These are phyloP conservation scores for Saccharomyces hybrid DNA, from an alignment of 1,139 yeast genomes.

Conservation along the genomic window DNA sequence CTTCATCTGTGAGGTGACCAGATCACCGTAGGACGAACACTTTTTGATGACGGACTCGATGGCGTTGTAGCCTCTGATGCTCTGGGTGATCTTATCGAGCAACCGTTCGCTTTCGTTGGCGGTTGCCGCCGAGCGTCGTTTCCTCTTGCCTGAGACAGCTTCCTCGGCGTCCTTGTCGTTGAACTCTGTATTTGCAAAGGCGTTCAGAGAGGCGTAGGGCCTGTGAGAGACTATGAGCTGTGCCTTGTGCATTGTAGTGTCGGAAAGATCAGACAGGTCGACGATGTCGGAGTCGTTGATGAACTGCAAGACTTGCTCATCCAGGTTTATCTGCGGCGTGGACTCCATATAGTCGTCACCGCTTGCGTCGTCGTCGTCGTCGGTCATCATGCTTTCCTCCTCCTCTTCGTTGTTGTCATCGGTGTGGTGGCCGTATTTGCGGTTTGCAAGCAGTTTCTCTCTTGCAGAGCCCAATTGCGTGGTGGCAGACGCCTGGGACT, in stretches of 20 bases:
- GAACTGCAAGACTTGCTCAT: conserved; percentile 63
- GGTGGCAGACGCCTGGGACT: neutral
- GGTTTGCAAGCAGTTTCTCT: conserved; percentile 14
- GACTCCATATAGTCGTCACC: conserved; percentile 36
- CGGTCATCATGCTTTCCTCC: conserved; percentile 21
- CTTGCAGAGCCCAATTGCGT: conserved; percentile 24
- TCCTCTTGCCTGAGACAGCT: conserved; percentile 14
- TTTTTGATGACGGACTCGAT: conserved; percentile 82
- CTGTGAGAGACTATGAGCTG: conserved; percentile 52
- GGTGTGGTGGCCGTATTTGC: conserved; percentile 9
- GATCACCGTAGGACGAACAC: conserved; percentile 71
- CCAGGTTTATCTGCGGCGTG: conserved; percentile 43
- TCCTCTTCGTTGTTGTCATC: conserved; percentile 29
- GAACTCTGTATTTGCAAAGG: conserved; percentile 40
- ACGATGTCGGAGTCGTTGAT: conserved; percentile 68
- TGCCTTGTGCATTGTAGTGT: conserved; percentile 63
- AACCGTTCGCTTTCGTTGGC: conserved; percentile 70
- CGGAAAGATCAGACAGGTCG: conserved; percentile 76
- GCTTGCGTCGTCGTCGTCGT: conserved; percentile 29
- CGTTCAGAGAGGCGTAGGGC: conserved; percentile 64
- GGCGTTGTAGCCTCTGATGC: conserved; percentile 84
- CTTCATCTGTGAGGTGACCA: conserved; percentile 63
- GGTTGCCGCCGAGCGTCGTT: conserved; percentile 36
- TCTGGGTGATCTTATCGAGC: conserved; percentile 59
- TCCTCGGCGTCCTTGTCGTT: conserved; percentile 27